Evolutionary conservation across 2,329 filamentous ascomycete genomes (phyloP), one percentile per base, ranked within the genome.

Genomic region (Orbilia quercus): DNA sequence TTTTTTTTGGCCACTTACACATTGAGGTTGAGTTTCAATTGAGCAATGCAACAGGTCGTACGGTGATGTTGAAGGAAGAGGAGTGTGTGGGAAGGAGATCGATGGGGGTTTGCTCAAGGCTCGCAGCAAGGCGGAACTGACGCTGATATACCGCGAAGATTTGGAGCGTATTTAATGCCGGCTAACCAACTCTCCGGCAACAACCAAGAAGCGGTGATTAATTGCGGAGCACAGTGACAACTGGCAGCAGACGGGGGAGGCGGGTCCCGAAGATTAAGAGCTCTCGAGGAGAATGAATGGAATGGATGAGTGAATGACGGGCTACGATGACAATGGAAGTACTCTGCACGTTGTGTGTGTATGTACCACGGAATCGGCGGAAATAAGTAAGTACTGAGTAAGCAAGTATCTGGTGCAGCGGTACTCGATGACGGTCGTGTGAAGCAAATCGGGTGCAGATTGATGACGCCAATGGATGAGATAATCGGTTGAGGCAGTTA

Each of bases 81-180:
- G 20, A 51, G 36, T 38, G n/a, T 42, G 31, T 40, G 28, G 34
- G 58, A 55, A 28, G 44, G 42, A 38, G 31, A 54, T 54, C 47
- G 57, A 62, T 40, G 54, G 66, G 65, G 48, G 58, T 54, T 72
- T 59, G 51, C 40, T 65, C 69, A 73, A 73, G 69, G 69, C 69
- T 73, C 38, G 69, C 60, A 59, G 60, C 69, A 66, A 73, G 69
- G 69, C 69, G 60, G 63, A 73, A 47, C 42, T 47, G 44, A 22
- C 12, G 47, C 36, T 28, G 51, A 65, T 65, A 59, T 59, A 50
- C 57, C 51, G 50, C 58, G 45, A 53, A 54, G 25, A 34, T 59
- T 53, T 58, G 53, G 51, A 59, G 63, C 50, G 42, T 65, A 47
- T 55, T 36, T n/a, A 40, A 22, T 12, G 44, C 62, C 54, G 63